Evolutionary conservation across 805 yeast genomes (phyloP).

Genomic region (Myxozyma mucilagina): DNA sequence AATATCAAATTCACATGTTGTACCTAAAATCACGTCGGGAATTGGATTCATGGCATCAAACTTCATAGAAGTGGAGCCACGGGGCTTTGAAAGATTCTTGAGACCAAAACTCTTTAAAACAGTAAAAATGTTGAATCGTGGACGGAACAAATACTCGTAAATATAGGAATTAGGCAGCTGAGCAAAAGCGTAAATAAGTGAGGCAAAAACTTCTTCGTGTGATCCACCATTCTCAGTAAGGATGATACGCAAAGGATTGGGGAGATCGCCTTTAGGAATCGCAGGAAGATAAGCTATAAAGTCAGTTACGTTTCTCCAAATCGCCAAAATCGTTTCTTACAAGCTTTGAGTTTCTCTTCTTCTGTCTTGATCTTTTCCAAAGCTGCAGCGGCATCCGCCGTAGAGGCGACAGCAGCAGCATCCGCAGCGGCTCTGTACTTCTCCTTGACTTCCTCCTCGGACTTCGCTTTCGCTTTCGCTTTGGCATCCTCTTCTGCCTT

Average conservation of each 20-base stretch:
- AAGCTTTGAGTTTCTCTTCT: not conserved
- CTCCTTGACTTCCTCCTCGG: slow-evolving; percentile 1
- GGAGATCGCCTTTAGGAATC: slow-evolving; percentile 18
- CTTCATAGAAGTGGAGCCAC: slow-evolving; percentile 23
- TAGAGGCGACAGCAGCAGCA: not conserved
- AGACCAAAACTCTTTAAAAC: slow-evolving; percentile 24
- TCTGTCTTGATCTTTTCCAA: not conserved
- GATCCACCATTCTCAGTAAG: slow-evolving; percentile 28
- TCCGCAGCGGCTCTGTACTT: slow-evolving; percentile 1
- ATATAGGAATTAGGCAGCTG: slow-evolving; percentile 29
- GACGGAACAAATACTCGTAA: slow-evolving; percentile 22
- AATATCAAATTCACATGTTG: slow-evolving; percentile 31
- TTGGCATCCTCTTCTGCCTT: not conserved
- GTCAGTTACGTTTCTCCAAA: not conserved
- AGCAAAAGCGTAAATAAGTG: slow-evolving; percentile 31
- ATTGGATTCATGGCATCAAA: slow-evolving; percentile 23
- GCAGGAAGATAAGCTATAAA: slow-evolving; percentile 12
- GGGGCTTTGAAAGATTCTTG: slow-evolving; percentile 21
- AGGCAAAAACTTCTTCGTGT: slow-evolving; percentile 32
- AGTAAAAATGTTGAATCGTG: slow-evolving; percentile 28
- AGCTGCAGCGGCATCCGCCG: not conserved
- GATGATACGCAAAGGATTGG: slow-evolving; percentile 25
- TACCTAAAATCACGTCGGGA: slow-evolving; percentile 28
- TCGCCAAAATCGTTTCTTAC: not conserved
- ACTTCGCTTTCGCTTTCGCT: not conserved